Conservation (phyloP, 352 stramenopile species). For the Globisporangium middletonii region DNA sequence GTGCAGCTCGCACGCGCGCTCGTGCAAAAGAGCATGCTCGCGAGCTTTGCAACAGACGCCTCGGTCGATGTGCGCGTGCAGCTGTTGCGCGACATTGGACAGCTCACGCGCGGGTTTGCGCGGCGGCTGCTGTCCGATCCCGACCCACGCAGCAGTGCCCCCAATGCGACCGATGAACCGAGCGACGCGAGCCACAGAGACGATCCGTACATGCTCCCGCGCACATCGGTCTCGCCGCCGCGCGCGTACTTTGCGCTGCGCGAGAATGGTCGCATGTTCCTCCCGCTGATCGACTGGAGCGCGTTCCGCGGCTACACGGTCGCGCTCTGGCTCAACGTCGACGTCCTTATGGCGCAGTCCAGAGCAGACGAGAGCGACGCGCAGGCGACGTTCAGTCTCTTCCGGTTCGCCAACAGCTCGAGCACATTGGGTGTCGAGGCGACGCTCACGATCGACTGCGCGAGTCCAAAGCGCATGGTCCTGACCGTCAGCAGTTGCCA, state of each 20-base stretch:
- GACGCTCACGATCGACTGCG: conserved; percentile 19
- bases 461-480: conserved; percentile 16
- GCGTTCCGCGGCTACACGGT: conserved; percentile 78
- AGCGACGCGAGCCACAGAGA: not conserved
- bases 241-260: conserved; percentile 62
- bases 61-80: conserved; percentile 12
- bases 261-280: conserved; percentile 56
- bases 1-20: conserved; percentile 19
- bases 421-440: conserved; percentile 67
- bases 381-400: conserved; percentile 55
- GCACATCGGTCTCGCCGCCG: conserved; percentile 30
- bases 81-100: conserved; percentile 25
- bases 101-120: conserved; percentile 31
- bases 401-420: conserved; percentile 67
- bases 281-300: conserved; percentile 75
- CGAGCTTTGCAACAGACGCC: conserved; percentile 23
- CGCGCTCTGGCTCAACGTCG: conserved; percentile 65
- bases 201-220: conserved; percentile 30
- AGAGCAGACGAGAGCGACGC: not conserved
- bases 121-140: conserved; percentile 19
- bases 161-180: not conserved
- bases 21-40: conserved; percentile 31
- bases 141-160: conserved; percentile 3
- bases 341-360: conserved; percentile 14
- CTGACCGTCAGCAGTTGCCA: conserved; percentile 55